Evolutionary conservation across 1,284 basidiomycete genomes (phyloP).

Genomic region (Retiboletus fuscus): DNA sequence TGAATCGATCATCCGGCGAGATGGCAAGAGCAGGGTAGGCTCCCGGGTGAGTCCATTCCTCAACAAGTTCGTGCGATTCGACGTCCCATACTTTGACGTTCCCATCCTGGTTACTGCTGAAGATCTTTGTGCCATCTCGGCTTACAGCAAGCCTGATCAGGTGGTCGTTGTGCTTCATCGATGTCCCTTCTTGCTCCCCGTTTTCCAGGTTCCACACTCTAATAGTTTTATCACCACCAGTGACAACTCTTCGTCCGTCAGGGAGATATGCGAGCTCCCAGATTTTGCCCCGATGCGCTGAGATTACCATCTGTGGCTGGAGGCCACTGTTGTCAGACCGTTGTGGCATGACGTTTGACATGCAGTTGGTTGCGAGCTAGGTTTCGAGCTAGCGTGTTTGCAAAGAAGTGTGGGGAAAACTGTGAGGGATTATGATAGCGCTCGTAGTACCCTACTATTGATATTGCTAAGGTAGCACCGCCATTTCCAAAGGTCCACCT

Average conservation of each 20-base stretch:
- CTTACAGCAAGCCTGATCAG: not conserved
- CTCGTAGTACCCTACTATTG: too few species aligned
- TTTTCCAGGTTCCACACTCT: slow-evolving; percentile 3
- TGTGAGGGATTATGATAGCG: too few species aligned
- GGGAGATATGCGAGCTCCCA: not conserved
- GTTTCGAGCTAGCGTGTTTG: too few species aligned
- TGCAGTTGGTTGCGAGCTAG: not conserved
- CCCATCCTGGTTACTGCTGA: not conserved
- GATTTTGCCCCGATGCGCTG: not conserved
- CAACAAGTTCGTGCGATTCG: not conserved
- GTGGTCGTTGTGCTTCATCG: too few species aligned
- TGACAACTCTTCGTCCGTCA: not conserved
- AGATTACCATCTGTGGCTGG: not conserved
- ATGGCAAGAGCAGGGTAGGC: not conserved
- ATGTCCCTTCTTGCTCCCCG: not conserved
- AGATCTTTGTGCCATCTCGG: not conserved
- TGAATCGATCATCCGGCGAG: slow-evolving; percentile 1
- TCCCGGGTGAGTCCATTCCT: not conserved
- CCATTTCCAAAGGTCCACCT: too few species aligned
- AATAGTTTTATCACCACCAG: not conserved
- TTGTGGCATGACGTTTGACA: not conserved
- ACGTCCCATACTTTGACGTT: not conserved
- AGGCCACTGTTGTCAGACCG: not conserved
- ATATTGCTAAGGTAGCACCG: too few species aligned
- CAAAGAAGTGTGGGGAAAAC: too few species aligned